Evolutionary conservation across 2,329 filamentous ascomycete species (phyloP), one percentile per base, ranked within the genome.

Genomic region (Aulographum hederae): DNA sequence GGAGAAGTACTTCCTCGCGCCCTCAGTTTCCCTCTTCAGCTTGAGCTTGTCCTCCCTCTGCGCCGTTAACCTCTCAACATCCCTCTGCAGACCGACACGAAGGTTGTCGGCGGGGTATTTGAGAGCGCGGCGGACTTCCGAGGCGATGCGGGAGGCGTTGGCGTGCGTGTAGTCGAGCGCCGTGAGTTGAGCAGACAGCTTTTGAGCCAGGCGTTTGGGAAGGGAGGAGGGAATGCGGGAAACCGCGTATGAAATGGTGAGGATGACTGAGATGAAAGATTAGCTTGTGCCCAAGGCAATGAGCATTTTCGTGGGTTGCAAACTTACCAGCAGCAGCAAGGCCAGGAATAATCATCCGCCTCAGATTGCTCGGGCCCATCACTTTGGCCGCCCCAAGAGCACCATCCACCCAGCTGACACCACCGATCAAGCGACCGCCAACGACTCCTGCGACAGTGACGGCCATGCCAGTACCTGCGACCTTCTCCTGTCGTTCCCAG

Each of bases 401-500:
- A 39, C 86, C 80, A 49, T 95, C 86, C 42, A 94, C 60, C 84
- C 86, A 95, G 31, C 78, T 75, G 42, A 78, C 73, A 38, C 84
- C 78, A 37, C 85, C 82, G 25, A 98, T 60, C 46, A 89, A 65
- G 30, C 82, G 69, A 30, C 78, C 71, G 34, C 86, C 82, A 4
- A 95, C 63, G 2, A 92, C 81, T 34, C 82, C 85, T 6, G 79
- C 79, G 21, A 93, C 69, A 1, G 89, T 98, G 47, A 98, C 65
- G 4, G 86, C 89, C 77, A 98, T 85, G 39, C 89, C 79, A 3
- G 85, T 91, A 25, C 86, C 82, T 4, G 86, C 85, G 34, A 91
- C 66, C 63, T 95, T 98, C 55, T 98, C 89, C 51, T 95, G 86
- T 33, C 74, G 69, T 46, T 94, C 82, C 59, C 92, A 67, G 4